Base-by-base conservation (phyloP, 495 filamentous ascomycete species). In the Lasiosphaeria ovina region DNA sequence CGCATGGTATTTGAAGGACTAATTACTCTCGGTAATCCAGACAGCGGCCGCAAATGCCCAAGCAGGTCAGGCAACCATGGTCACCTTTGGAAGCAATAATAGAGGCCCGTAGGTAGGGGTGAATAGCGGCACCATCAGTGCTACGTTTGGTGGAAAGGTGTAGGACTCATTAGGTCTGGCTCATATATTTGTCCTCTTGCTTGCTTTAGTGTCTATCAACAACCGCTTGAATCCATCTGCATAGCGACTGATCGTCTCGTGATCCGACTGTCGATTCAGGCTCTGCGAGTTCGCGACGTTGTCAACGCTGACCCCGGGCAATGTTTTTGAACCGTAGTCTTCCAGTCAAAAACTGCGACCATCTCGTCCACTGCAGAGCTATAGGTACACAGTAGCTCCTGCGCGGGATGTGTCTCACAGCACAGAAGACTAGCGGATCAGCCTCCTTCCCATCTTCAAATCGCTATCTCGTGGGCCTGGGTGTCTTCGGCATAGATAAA, bases 1-100 rank as follows among this genome's bases (percentile, higher is more conserved):
- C 66, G 62, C 50, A 68, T 62, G 58, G 50, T 76, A 54, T 61
- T 76, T 24, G 58, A 66, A 58, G 68, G 68, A 51, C 67, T 75
- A 40, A 66, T 71, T 40, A 6, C 54, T 67, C 57, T 1, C 38
- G 12, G 70, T 57, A 48, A 62, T 65, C 44, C 66, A 71, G 56
- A 65, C 69, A 57, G 73, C 72, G 52, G 72, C 66, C 63, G 54
- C 66, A 51, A 65, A 65, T 61, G 59, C 59, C 42, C 47, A 35
- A 47, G 34, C 17, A 35, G 14, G 31, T 17, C 50, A 60, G 35
- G 36, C 31, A 3, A 14, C 24, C 14, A 48, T 32, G 14, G 51
- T 60, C 51, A 60, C 35, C n/a, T 60, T 60, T 55, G 51, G 58
- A 35, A 35, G 40, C 24, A 12, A 54, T 31, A 54, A 54, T 38